Percentiles rank a stretch among this genome's conserved stretches.
phyloP scores from a whole-genome alignment of 257 asterid genomes.

The Gardenia jasminoides region DNA sequence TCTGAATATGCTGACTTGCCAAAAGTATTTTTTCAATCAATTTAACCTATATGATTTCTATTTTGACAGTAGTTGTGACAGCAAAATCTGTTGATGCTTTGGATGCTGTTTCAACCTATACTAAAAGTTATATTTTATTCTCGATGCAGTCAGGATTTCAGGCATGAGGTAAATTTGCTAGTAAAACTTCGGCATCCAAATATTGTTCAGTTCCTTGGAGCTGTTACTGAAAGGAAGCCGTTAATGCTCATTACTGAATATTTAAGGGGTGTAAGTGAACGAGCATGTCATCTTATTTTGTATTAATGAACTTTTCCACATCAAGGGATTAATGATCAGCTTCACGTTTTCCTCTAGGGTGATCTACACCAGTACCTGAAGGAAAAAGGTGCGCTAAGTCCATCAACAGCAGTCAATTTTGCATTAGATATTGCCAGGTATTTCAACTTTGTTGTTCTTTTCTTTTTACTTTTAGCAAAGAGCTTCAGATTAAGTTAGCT shows the following conservation, averaged over 20 bases:
- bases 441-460: not conserved
- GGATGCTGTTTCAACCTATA: not conserved
- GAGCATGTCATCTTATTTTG: conserved; percentile 15
- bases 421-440: conserved; percentile 98
- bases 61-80: not conserved
- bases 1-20: not conserved
- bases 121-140: conserved; percentile 19
- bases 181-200: conserved; percentile 99
- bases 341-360: conserved; percentile 50
- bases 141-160: conserved; percentile 85
- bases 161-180: conserved; percentile 95
- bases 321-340: conserved; percentile 11
- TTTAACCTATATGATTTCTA: not conserved
- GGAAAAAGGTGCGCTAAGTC: conserved; percentile 86
- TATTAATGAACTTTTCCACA: not conserved
- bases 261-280: conserved; percentile 83
- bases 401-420: conserved; percentile 71
- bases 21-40: not conserved
- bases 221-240: conserved; percentile 91
- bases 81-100: not conserved
- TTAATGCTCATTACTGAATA: conserved; percentile 92
- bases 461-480: not conserved
- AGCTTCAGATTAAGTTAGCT: not conserved
- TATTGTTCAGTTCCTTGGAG: conserved; percentile 97
- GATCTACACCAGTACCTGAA: conserved; percentile 95